These are phyloP conservation scores for Saccharomycopsis hybrid DNA, from an alignment of 1,139 yeast genomes.

Conservation along the genomic window DNA sequence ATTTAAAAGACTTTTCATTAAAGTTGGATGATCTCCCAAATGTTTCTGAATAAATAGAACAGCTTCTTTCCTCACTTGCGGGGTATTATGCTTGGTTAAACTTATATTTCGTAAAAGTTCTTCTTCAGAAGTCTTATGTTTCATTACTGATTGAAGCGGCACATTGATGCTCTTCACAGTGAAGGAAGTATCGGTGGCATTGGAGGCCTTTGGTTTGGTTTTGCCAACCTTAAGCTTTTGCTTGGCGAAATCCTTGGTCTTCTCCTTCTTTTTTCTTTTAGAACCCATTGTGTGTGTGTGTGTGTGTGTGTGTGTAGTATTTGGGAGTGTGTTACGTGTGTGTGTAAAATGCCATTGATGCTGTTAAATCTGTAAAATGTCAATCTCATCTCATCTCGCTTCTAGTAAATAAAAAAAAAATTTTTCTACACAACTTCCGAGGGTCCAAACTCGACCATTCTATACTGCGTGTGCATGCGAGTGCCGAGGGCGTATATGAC, in stretches of 20 bases:
- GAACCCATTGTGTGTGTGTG: too few relatives aligned
- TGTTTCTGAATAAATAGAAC: constrained; percentile 14
- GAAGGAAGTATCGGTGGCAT: constrained; percentile 81
- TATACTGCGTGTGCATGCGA: too few relatives aligned
- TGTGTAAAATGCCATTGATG: too few relatives aligned
- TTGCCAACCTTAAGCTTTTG: constrained; percentile 88
- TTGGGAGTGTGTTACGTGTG: too few relatives aligned
- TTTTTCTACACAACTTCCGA: too few relatives aligned
- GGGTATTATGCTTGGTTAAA: constrained; percentile 19
- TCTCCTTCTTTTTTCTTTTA: constrained; percentile 55
- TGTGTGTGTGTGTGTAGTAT: too few relatives aligned
- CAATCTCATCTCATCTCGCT: too few relatives aligned
- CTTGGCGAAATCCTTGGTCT: constrained; percentile 70
- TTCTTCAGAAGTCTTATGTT: constrained; percentile 22
- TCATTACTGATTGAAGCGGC: constrained; percentile 48
- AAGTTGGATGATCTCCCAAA: constrained; percentile 9
- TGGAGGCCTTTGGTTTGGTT: constrained; percentile 59
- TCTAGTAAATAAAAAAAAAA: too few relatives aligned
- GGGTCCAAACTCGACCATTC: too few relatives aligned
- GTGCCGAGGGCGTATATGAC: too few relatives aligned
- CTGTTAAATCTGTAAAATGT: too few relatives aligned
- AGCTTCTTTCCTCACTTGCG: constrained; percentile 19
- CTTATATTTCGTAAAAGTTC: constrained; percentile 17
- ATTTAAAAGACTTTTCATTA: constrained; percentile 10
- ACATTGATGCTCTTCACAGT: constrained; percentile 65